Evolutionary conservation across 768 basidiomycete species (phyloP).

Genomic region (Boletus patriciae): DNA sequence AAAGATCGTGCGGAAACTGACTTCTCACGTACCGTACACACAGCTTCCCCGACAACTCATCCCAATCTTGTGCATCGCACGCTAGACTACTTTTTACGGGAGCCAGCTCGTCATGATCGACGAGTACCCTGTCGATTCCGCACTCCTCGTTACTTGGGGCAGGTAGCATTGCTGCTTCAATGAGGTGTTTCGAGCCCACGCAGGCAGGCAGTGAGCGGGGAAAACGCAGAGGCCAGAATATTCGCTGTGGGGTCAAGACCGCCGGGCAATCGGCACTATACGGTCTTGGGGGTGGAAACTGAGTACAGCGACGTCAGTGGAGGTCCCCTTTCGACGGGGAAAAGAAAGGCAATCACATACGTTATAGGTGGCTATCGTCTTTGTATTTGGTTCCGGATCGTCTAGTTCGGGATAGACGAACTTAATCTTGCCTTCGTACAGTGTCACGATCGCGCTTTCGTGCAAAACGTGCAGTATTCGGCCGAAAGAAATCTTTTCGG

Average conservation of each 20-base stretch:
- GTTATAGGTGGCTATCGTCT: slow-evolving; percentile 18
- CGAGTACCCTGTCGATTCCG: slow-evolving; percentile 20
- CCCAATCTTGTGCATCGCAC: slow-evolving; percentile 34
- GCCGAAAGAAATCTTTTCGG: slow-evolving; percentile 27
- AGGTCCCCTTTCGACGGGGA: neutral
- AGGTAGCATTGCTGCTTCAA: slow-evolving; percentile 26
- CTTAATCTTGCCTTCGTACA: slow-evolving; percentile 26
- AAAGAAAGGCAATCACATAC: slow-evolving; percentile 7
- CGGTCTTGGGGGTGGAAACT: slow-evolving; percentile 22
- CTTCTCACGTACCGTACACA: slow-evolving; percentile 25
- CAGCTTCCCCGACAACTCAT: slow-evolving; percentile 31
- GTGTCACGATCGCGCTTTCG: slow-evolving; percentile 26
- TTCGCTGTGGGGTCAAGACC: slow-evolving; percentile 28
- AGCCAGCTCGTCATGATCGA: slow-evolving; percentile 24
- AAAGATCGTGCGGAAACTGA: slow-evolving; percentile 23
- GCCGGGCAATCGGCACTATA: slow-evolving; percentile 21
- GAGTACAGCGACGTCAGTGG: neutral
- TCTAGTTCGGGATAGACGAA: slow-evolving; percentile 31
- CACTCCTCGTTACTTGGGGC: slow-evolving; percentile 11
- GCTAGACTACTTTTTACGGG: slow-evolving; percentile 9
- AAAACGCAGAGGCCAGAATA: slow-evolving; percentile 30
- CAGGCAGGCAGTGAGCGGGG: slow-evolving; percentile 2
- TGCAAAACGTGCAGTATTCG: slow-evolving; percentile 29
- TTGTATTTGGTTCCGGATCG: slow-evolving; percentile 9
- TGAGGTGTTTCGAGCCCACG: slow-evolving; percentile 16